Percentiles rank a stretch among this genome's conserved stretches.
phyloP scores from a whole-genome alignment of 2,329 filamentous ascomycete species.

The Colletotrichum godetiae region DNA sequence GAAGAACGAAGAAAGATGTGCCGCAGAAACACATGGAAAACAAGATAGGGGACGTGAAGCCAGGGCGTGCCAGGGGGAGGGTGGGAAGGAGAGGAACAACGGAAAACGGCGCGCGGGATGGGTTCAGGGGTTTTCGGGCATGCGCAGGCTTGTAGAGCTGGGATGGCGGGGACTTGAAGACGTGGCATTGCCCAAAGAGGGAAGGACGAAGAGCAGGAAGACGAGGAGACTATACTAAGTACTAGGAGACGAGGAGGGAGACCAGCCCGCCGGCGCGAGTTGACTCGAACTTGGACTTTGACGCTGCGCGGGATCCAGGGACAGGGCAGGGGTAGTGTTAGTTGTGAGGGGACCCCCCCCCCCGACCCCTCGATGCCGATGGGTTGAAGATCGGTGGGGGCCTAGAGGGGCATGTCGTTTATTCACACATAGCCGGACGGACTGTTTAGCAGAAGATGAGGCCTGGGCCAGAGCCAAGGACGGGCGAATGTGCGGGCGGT shows the following conservation, averaged over 20 bases:
- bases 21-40: conserved; percentile 14
- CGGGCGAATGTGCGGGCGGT: not conserved
- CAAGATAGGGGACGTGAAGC: not conserved
- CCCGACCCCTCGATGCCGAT: conserved; percentile 3
- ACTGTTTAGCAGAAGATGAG: not conserved
- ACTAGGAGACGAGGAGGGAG: not conserved
- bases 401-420: not conserved
- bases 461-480: not conserved
- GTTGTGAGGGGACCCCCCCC: not conserved
- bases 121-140: not conserved
- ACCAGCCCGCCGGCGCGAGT: not conserved
- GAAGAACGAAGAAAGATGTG: not conserved
- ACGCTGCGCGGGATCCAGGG: conserved; percentile 9
- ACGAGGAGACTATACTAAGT: too few species aligned
- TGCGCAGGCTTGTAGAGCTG: not conserved
- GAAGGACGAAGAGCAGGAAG: not conserved
- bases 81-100: not conserved
- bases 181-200: not conserved
- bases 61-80: not conserved
- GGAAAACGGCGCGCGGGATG: not conserved
- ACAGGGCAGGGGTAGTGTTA: not conserved
- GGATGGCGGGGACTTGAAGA: not conserved
- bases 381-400: conserved; percentile 23
- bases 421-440: not conserved
- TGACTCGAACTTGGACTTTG: not conserved